Evolutionary conservation across 1,139 yeast species (phyloP).

Genomic region (Torulaspora pretoriensis): DNA sequence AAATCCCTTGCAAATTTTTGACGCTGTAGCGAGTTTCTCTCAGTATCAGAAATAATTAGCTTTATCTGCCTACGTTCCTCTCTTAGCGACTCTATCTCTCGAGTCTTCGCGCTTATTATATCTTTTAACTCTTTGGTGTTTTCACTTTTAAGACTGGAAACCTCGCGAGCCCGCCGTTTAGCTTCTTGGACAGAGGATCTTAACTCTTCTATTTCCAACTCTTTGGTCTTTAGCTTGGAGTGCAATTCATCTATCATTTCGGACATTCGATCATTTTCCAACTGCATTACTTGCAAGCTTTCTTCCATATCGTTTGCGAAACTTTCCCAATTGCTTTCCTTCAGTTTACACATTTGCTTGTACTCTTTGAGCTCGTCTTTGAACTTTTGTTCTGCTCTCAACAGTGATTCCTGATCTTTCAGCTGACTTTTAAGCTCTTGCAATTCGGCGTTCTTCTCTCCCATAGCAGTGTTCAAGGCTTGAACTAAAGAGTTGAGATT

Average conservation of each 20-base stretch:
- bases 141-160: slow-evolving; percentile 46
- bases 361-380: slow-evolving; percentile 19
- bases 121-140: slow-evolving; percentile 48
- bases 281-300: slow-evolving; percentile 36
- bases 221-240: slow-evolving; percentile 36
- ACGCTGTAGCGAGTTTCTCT: slow-evolving; percentile 2
- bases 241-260: slow-evolving; percentile 28
- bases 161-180: slow-evolving; percentile 44
- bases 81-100: slow-evolving; percentile 38
- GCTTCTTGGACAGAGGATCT: slow-evolving; percentile 12
- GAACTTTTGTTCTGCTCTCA: slow-evolving; percentile 21
- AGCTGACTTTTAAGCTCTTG: slow-evolving; percentile 24
- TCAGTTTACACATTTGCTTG: slow-evolving; percentile 20
- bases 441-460: slow-evolving; percentile 25
- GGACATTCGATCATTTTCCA: slow-evolving; percentile 21
- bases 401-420: slow-evolving; percentile 18
- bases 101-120: slow-evolving; percentile 41
- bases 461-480: slow-evolving; percentile 16
- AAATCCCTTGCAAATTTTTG: slow-evolving; percentile 19
- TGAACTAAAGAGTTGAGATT: slow-evolving; percentile 17
- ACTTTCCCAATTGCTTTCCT: slow-evolving; percentile 39
- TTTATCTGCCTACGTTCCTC: slow-evolving; percentile 26
- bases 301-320: slow-evolving; percentile 37
- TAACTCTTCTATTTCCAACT: slow-evolving; percentile 31
- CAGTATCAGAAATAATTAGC: slow-evolving; percentile 41